Evolutionary conservation across 495 filamentous ascomycete genomes (phyloP), one percentile per base, ranked within the genome.

Genomic region (Talaromyces proteolyticus): DNA sequence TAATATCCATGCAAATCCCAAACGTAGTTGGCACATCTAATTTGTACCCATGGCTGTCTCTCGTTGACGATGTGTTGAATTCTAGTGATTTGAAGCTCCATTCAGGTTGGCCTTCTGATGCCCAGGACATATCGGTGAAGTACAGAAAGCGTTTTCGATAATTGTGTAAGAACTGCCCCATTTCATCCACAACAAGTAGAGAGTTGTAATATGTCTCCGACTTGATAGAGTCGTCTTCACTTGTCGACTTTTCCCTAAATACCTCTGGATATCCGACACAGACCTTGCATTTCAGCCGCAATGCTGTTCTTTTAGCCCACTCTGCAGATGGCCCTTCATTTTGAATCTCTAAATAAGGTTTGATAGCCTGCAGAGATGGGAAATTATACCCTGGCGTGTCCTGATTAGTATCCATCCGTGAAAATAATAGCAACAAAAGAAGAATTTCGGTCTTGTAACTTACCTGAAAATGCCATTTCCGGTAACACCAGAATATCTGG

Each of bases 121-220:
- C 90, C 93, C 93, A 98, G 0, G 82, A 87, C 59, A 90, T 89
- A 59, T 97, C 92, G 1, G 89, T 93, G 67, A 87, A 88, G 65
- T 92, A 97, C 49, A 98, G 77, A 56, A 91, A 91, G 19, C 73
- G 74, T 63, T 98, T 98, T 56, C 93, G 85, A 64, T 96, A 96
- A 68, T 96, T 87, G 36, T 76, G 78, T 26, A 95, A 60, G 0
- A 86, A 79, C 41, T 85, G 71, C 12, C 94, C 93, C 1, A 74
- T 62, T 10, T 80, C 73, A 51, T 84, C 81, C n/a, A 96, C 83
- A 11, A 90, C 76, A 40, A 96, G 78, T 20, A 87, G 80, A 6
- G 89, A 87, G 69, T 96, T 98, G 69, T 94, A 96, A 47, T 64
- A 77, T 46, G 53, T 71, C 64, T 74, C 54, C 63, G 54, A n/a